Percentiles rank a stretch among this genome's conserved stretches.
Evolutionary conservation across 495 filamentous ascomycete genomes (phyloP).

Genomic region (Aspergillus nidulans): DNA sequence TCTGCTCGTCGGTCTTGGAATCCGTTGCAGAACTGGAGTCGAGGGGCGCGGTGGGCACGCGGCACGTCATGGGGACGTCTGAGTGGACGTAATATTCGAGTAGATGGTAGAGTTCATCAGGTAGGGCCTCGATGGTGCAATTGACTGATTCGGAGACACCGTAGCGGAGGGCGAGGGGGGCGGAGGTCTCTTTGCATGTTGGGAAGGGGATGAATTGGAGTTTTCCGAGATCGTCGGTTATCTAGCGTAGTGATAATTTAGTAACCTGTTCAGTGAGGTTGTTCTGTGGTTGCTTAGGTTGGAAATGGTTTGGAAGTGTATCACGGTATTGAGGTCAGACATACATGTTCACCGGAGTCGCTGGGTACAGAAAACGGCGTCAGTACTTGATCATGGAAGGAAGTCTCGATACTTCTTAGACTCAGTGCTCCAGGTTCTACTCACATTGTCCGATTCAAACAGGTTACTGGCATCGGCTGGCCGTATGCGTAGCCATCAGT

Average conservation of each 20-base stretch:
- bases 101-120: slow-evolving; percentile 91
- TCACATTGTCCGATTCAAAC: slow-evolving; percentile 64
- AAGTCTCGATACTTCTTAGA: background rate
- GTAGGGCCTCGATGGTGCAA: slow-evolving; percentile 82
- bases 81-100: slow-evolving; percentile 98
- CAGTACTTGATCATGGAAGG: slow-evolving; percentile 10
- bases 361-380: slow-evolving; percentile 24
- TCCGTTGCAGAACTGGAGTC: slow-evolving; percentile 2
- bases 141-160: slow-evolving; percentile 73
- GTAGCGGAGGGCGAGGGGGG: slow-evolving; percentile 79
- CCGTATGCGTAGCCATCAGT: slow-evolving; percentile 41
- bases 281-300: slow-evolving; percentile 13
- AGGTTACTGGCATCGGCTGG: slow-evolving; percentile 58
- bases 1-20: slow-evolving; percentile 10
- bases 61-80: slow-evolving; percentile 89
- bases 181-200: slow-evolving; percentile 81
- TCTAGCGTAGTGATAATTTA: slow-evolving; percentile 44
- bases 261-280: background rate
- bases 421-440: slow-evolving; percentile 15
- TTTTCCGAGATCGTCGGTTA: slow-evolving; percentile 71
- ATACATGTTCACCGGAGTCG: slow-evolving; percentile 62
- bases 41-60: slow-evolving; percentile 64
- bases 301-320: background rate
- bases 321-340: slow-evolving; percentile 6
- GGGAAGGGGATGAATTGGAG: slow-evolving; percentile 94